Conservation (phyloP, 129 eudicot genomes). For the Smallanthus sonchifolius region DNA sequence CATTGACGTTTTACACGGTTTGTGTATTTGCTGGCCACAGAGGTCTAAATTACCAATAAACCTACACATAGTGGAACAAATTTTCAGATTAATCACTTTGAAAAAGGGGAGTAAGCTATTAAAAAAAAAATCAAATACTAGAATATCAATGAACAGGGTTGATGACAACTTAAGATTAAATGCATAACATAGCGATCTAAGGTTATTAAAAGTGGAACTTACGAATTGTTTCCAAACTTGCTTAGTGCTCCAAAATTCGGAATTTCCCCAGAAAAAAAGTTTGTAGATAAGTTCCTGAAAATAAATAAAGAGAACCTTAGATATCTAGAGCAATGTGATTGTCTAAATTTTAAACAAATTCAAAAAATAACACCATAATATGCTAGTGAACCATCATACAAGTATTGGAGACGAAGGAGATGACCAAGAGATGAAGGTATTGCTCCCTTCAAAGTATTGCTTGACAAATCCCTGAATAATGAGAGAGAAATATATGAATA, state of each 20-base stretch:
- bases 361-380: not conserved
- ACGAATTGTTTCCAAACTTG: constrained; percentile 74
- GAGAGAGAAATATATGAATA: not conserved
- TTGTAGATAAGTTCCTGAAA: constrained; percentile 77
- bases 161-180: not conserved
- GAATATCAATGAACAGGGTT: not conserved
- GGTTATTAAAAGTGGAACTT: constrained; percentile 27
- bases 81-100: constrained; percentile 21
- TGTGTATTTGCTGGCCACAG: constrained; percentile 86
- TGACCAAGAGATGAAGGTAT: constrained; percentile 94
- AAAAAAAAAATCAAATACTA: not conserved
- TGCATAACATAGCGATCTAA: not conserved
- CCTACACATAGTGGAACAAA: constrained; percentile 43
- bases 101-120: not conserved
- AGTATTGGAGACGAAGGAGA: constrained; percentile 57
- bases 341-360: not conserved
- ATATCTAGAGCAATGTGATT: not conserved
- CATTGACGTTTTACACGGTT: constrained; percentile 79
- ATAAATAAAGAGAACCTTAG: not conserved
- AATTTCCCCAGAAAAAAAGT: constrained; percentile 87
- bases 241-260: constrained; percentile 83
- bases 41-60: constrained; percentile 91
- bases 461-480: constrained; percentile 66
- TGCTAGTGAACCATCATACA: constrained; percentile 44
- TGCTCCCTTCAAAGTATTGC: constrained; percentile 82